Conservation (phyloP, 306 rosid species). For the Vicia villosa region DNA sequence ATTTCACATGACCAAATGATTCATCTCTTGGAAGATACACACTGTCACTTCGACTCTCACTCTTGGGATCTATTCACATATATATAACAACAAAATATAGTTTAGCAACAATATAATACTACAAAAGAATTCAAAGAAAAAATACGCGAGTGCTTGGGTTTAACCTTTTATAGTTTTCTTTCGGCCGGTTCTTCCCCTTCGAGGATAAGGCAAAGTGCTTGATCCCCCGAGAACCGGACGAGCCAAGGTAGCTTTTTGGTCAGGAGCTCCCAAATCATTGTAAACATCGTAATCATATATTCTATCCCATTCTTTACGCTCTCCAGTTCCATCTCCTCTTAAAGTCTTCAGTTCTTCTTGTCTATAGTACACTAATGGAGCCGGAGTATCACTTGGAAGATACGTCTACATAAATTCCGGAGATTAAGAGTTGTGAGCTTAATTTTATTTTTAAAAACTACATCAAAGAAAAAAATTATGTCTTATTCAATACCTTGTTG, state of each 20-base stretch:
- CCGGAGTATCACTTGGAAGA: constrained; percentile 44
- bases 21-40: constrained; percentile 84
- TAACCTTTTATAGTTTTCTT: constrained; percentile 56
- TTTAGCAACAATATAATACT: not conserved
- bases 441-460: not conserved
- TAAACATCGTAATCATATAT: constrained; percentile 76
- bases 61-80: constrained; percentile 50
- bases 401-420: constrained; percentile 46
- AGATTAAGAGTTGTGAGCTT: too few relatives aligned
- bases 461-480: not conserved
- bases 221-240: constrained; percentile 84
- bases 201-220: constrained; percentile 65
- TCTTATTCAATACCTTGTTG: constrained; percentile 49
- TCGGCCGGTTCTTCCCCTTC: constrained; percentile 85
- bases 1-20: constrained; percentile 68
- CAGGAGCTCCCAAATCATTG: constrained; percentile 72
- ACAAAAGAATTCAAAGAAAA: not conserved
- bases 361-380: constrained; percentile 48
- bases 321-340: constrained; percentile 71
- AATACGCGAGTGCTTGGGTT: not conserved
- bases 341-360: constrained; percentile 58
- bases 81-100: constrained; percentile 4
- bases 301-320: constrained; percentile 66
- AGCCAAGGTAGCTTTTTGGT: constrained; percentile 36
- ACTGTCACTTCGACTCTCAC: constrained; percentile 50